Evolutionary conservation across 2,329 filamentous ascomycete species (phyloP).

Genomic region (Aspergillus proliferans): DNA sequence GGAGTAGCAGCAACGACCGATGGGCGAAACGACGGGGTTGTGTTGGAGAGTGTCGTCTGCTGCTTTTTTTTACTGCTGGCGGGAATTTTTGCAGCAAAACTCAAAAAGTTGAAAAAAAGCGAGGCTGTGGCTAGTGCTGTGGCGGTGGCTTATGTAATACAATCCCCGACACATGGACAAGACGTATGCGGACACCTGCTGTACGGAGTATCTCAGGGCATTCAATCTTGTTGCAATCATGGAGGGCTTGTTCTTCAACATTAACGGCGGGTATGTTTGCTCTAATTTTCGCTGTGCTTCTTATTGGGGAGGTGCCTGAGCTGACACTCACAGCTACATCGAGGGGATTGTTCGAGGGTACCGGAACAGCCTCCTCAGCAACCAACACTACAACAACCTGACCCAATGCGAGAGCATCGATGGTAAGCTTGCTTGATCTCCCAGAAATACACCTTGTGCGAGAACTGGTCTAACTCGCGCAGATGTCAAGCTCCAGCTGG

Average conservation of each 20-base stretch:
- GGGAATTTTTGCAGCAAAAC: conserved; percentile 32
- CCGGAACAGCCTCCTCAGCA: conserved; percentile 83
- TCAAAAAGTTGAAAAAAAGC: conserved; percentile 30
- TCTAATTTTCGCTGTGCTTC: neutral
- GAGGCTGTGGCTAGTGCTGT: conserved; percentile 23
- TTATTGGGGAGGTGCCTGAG: neutral
- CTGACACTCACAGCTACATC: conserved; percentile 62
- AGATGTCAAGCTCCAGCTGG: conserved; percentile 98
- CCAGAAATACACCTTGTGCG: neutral
- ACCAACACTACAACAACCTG: conserved; percentile 88
- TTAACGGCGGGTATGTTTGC: conserved; percentile 71
- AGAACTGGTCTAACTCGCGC: conserved; percentile 3
- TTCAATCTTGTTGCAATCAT: conserved; percentile 43
- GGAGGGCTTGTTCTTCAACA: conserved; percentile 93
- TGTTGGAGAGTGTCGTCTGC: conserved; percentile 19
- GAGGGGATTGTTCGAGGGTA: conserved; percentile 97
- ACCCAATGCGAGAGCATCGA: conserved; percentile 97
- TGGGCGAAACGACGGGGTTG: conserved; percentile 19
- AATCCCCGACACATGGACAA: neutral
- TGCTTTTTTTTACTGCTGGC: conserved; percentile 17
- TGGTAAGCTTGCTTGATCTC: conserved; percentile 50
- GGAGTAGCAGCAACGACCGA: conserved; percentile 22
- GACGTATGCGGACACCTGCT: neutral
- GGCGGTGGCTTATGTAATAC: conserved; percentile 27
- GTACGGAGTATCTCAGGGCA: neutral